Evolutionary conservation across 495 filamentous ascomycete genomes (phyloP), one percentile per base, ranked within the genome.

Genomic region (Lentithecium fluviatile): DNA sequence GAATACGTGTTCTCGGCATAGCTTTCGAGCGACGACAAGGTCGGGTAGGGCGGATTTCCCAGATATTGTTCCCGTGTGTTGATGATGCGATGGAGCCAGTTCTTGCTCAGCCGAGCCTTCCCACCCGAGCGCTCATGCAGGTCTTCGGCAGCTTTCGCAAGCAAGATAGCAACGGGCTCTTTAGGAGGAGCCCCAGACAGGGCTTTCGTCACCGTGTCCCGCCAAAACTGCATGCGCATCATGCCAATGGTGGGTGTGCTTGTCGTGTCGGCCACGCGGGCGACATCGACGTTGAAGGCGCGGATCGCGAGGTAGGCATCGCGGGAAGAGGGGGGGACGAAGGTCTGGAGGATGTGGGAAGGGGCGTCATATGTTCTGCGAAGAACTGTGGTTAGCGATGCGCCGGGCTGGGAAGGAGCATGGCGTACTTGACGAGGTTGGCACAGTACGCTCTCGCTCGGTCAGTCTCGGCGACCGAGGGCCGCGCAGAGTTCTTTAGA

Each of bases 1-100:
- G 88, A 88, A 75, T 98, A 97, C 2, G 94, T 97, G 56, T 88
- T 89, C 71, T 98, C 94, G 2, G 89, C 90, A 62, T 97, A 97
- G 32, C 82, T 83, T 65, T 98, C 94, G 32, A 97, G 75, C 0
- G 85, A 82, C 8, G 82, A 80, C 19, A 97, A 71, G 46, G 77
- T 85, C 0, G 86, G 76, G 68, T 91, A 96, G 0, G 94, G 91
- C 34, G 87, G 82, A 64, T 94, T 91, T 25, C 87, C 86, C 67
- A 96, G 84, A 24, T 91, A 86, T 68, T 88, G 82, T 73, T 96
- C 93, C 48, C 91, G 81, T 20, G 87, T 84, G 67, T 80, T 78
- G 66, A 98, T 85, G 53, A 97, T 73, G 36, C 90, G 83, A 36
- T 82, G 77, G 26, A 96, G 78, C 88, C 92, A 96, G 70, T 83